Evolutionary conservation across 441 rosid genomes (phyloP).

Genomic region (Pelargonium cotyledonis): DNA sequence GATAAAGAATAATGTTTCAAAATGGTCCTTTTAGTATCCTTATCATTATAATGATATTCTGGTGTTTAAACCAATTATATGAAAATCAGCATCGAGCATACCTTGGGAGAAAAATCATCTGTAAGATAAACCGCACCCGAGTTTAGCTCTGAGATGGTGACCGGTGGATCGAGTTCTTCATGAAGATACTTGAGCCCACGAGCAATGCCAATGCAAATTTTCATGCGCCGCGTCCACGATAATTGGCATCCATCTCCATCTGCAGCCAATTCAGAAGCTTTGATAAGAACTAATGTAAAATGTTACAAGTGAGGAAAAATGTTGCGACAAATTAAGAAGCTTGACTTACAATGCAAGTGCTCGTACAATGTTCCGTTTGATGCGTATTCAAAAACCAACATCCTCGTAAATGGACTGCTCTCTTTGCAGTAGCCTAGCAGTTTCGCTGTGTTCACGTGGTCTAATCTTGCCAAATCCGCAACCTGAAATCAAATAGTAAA

Average conservation of each 20-base stretch:
- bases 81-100: constrained; percentile 17
- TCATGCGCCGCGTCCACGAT: constrained; percentile 91
- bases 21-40: too few species aligned
- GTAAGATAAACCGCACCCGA: constrained; percentile 89
- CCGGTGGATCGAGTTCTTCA: constrained; percentile 75
- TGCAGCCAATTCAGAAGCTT: constrained; percentile 27
- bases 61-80: neutral
- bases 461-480: constrained; percentile 86
- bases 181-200: constrained; percentile 90
- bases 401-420: constrained; percentile 74
- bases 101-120: constrained; percentile 95
- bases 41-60: too few species aligned
- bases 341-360: constrained; percentile 83
- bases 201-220: constrained; percentile 74
- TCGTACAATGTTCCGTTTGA: constrained; percentile 92
- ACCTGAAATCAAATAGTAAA: constrained; percentile 44
- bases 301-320: neutral
- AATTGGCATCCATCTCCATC: constrained; percentile 86
- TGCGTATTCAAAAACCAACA: constrained; percentile 92
- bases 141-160: constrained; percentile 83
- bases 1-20: too few species aligned
- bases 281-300: constrained; percentile 10
- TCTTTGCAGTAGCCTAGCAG: constrained; percentile 85
- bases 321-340: constrained; percentile 11
- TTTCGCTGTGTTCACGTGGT: constrained; percentile 71